Conservation (phyloP, 2,329 filamentous ascomycete species). For the Beauveria rudraprayagi region DNA sequence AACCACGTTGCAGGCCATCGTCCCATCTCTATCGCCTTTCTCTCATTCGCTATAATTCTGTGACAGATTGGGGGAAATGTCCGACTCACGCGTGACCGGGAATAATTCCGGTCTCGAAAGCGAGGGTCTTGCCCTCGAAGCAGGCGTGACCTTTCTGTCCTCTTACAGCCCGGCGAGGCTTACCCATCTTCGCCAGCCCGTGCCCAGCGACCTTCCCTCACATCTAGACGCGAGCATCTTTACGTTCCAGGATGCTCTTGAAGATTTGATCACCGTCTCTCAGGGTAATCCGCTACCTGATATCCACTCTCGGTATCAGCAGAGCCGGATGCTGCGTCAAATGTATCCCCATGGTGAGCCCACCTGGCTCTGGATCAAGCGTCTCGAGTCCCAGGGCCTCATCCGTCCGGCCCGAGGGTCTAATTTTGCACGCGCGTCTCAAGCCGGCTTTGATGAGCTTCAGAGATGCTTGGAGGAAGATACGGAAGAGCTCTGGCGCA, state of each 20-base stretch:
- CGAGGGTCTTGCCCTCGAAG: conserved; percentile 17
- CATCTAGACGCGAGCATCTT: conserved; percentile 31
- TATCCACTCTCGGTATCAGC: conserved; percentile 27
- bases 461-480: conserved; percentile 24
- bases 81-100: background rate
- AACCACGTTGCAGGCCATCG: background rate
- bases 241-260: conserved; percentile 50
- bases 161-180: conserved; percentile 39
- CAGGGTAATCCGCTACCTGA: conserved; percentile 34
- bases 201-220: conserved; percentile 34
- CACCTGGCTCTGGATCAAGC: conserved; percentile 32
- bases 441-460: conserved; percentile 22
- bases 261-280: conserved; percentile 45
- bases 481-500: conserved; percentile 22
- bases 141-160: conserved; percentile 18
- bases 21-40: background rate
- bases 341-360: conserved; percentile 35
- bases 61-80: background rate
- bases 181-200: conserved; percentile 37
- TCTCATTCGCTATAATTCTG: background rate
- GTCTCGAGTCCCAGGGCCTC: conserved; percentile 30
- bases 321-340: conserved; percentile 28
- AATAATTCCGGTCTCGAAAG: background rate
- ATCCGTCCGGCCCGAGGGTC: conserved; percentile 14
- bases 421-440: conserved; percentile 21